Conservation (phyloP, 441 rosid genomes). For the Arabidopsis lyrata region DNA sequence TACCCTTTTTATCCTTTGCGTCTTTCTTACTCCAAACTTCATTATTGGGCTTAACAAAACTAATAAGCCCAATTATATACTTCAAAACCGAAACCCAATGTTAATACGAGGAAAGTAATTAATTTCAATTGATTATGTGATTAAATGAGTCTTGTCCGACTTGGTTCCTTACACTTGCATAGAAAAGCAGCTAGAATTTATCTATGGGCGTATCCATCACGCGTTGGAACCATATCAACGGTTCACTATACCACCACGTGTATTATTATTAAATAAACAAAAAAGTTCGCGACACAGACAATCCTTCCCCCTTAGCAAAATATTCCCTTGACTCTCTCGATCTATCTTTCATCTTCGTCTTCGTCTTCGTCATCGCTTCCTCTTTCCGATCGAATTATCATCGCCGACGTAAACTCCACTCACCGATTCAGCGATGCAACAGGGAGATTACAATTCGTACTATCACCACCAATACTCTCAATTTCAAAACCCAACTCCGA, state of each 20-base stretch:
- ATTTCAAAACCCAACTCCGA: constrained; percentile 54
- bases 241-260: neutral
- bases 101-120: neutral
- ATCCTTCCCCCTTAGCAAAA: constrained; percentile 10
- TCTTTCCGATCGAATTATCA: constrained; percentile 8
- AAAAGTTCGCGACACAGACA: constrained; percentile 19
- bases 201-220: constrained; percentile 20
- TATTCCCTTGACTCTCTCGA: constrained; percentile 35
- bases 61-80: neutral
- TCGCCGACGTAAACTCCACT: constrained; percentile 14
- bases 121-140: neutral
- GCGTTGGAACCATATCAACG: constrained; percentile 35
- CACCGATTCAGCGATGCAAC: constrained; percentile 63
- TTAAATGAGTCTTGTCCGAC: constrained; percentile 7
- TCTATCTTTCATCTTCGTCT: constrained; percentile 27
- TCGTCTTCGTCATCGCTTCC: constrained; percentile 34
- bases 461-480: constrained; percentile 59
- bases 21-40: constrained; percentile 10
- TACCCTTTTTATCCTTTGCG: constrained; percentile 31
- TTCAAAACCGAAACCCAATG: neutral
- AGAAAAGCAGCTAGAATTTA: constrained; percentile 21
- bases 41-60: constrained; percentile 19
- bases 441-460: constrained; percentile 79
- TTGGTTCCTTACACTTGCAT: neutral
- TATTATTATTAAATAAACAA: neutral